These are phyloP conservation scores for Neurospora pannonica DNA, from an alignment of 495 filamentous ascomycete genomes.

Conservation along the genomic window DNA sequence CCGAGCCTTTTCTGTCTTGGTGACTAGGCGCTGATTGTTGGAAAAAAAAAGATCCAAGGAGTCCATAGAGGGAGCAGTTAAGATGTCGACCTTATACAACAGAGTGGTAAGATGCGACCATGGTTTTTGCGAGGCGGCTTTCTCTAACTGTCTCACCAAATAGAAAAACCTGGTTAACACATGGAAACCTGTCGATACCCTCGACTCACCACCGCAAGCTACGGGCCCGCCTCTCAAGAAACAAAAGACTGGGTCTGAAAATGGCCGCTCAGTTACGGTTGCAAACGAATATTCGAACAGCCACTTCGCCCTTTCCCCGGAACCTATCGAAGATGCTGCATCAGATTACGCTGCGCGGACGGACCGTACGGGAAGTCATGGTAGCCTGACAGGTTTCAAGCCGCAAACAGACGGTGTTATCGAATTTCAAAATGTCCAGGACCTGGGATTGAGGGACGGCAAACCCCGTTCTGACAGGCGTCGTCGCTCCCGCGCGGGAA, in stretches of 20 bases:
- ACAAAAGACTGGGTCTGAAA: slow-evolving; percentile 12
- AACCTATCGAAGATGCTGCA: slow-evolving; percentile 14
- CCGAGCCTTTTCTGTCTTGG: neutral
- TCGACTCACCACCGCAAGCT: neutral
- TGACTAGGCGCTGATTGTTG: slow-evolving; percentile 4
- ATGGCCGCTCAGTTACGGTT: neutral
- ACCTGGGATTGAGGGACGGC: neutral
- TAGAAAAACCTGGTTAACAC: neutral
- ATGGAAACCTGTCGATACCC: slow-evolving; percentile 2
- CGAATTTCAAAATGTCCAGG: slow-evolving; percentile 16
- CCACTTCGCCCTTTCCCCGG: neutral
- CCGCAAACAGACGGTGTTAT: slow-evolving; percentile 1
- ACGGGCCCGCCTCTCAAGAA: slow-evolving; percentile 13
- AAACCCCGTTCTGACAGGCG: slow-evolving; percentile 4
- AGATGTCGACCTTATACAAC: neutral
- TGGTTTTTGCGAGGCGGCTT: neutral
- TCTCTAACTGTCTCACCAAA: neutral
- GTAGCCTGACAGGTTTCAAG: slow-evolving; percentile 13
- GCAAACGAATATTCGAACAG: neutral
- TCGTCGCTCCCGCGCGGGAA: neutral
- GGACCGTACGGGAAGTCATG: slow-evolving; percentile 3
- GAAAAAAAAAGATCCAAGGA: neutral
- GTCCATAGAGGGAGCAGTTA: slow-evolving; percentile 13
- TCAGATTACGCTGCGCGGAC: neutral
- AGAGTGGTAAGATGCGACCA: neutral